phyloP scores from a whole-genome alignment of 225 moss, liverwort and hornwort species.

The Lunularia cruciata region DNA sequence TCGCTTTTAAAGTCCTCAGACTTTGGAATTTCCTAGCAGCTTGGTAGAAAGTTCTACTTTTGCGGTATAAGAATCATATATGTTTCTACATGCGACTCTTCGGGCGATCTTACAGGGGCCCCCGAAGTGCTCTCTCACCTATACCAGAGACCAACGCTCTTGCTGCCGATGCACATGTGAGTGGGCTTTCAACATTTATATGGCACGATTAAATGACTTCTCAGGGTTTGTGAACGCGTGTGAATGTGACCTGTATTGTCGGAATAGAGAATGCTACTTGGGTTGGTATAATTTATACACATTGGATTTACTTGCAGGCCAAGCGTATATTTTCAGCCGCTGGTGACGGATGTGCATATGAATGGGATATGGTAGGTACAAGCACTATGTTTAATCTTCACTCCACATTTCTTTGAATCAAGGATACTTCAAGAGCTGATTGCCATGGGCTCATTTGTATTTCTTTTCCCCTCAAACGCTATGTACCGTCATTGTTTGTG shows the following conservation, averaged over 20 bases:
- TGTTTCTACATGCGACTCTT: no score
- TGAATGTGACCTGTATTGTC: neutral
- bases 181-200: neutral
- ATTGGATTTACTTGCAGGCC: conserved; percentile 31
- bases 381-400: neutral
- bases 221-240: neutral
- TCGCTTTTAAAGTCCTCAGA: no score
- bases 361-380: conserved; percentile 46
- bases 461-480: no score
- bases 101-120: conserved; percentile 40
- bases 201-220: neutral
- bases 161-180: conserved; percentile 44
- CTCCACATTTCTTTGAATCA: no score
- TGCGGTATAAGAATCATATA: no score
- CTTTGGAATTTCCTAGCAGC: no score
- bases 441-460: no score
- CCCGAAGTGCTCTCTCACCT: conserved; percentile 48
- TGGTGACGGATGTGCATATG: conserved; percentile 53
- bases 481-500: no score
- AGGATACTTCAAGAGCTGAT: no score
- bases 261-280: neutral
- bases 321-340: conserved; percentile 44
- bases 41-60: no score
- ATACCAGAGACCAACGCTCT: conserved; percentile 57
- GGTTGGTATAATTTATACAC: neutral